A percentile compares a stretch with the other conserved stretches of the same genome.
Conservation (phyloP, 345 rosid species). For the Dimocarpus longan region DNA sequence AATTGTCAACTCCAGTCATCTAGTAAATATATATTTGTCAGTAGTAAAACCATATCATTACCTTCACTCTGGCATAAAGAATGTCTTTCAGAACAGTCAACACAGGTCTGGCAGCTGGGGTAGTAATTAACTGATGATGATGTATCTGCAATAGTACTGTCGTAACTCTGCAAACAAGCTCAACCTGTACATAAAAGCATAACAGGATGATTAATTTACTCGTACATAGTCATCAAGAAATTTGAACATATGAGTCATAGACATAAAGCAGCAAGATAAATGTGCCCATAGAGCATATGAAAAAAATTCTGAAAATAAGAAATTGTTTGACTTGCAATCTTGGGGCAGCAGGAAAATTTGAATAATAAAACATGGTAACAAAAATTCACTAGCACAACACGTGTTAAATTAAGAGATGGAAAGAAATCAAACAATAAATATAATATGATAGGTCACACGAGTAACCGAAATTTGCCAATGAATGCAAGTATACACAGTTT, state of each 20-base stretch:
- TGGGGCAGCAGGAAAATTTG: background rate
- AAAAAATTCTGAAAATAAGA: background rate
- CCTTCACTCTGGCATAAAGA: slow-evolving; percentile 78
- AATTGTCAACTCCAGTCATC: background rate
- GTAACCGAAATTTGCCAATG: background rate
- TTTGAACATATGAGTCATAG: background rate
- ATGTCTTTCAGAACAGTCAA: slow-evolving; percentile 68
- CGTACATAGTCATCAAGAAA: background rate
- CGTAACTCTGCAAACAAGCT: slow-evolving; percentile 78
- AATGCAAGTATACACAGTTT: slow-evolving; percentile 7
- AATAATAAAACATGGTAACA: background rate
- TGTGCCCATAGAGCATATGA: background rate
- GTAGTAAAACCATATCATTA: slow-evolving; percentile 26
- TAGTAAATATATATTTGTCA: background rate
- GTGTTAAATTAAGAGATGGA: background rate
- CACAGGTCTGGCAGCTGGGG: slow-evolving; percentile 78
- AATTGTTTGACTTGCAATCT: slow-evolving; percentile 2
- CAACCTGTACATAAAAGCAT: slow-evolving; percentile 55
- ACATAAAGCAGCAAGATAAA: background rate
- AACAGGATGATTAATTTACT: background rate
- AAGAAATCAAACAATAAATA: background rate
- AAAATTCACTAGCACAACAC: background rate
- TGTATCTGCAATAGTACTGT: slow-evolving; percentile 74
- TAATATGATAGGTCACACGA: background rate
- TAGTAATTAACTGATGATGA: slow-evolving; percentile 75